Evolutionary conservation across 2,329 filamentous ascomycete species (phyloP).

Genomic region (Aspergillus melleus): DNA sequence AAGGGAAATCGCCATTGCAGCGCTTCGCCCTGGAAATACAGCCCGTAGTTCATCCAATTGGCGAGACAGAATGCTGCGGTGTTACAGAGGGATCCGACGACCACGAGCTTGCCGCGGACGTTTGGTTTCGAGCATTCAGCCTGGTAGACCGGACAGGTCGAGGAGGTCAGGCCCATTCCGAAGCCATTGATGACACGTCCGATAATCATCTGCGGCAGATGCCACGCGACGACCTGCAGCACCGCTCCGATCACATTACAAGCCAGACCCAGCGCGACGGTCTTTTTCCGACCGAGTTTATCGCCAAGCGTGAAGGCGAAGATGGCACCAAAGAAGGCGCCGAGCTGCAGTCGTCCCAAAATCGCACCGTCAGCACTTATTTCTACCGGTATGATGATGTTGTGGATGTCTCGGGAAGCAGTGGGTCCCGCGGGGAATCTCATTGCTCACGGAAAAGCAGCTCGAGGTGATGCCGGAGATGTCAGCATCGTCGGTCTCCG

Average conservation of each 20-base stretch:
- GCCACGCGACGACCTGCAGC: constrained; percentile 43
- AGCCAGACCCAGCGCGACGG: constrained; percentile 42
- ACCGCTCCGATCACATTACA: constrained; percentile 47
- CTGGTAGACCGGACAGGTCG: constrained; percentile 49
- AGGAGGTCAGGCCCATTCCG: constrained; percentile 51
- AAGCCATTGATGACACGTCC: constrained; percentile 48
- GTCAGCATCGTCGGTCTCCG: constrained; percentile 18
- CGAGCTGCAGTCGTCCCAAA: constrained; percentile 11
- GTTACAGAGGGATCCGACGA: constrained; percentile 8
- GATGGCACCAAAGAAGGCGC: constrained; percentile 46
- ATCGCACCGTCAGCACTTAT: constrained; percentile 10
- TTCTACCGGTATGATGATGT: background rate
- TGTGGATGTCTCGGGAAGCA: background rate
- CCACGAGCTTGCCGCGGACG: constrained; percentile 39
- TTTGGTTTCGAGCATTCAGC: constrained; percentile 45
- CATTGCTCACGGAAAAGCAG: constrained; percentile 25
- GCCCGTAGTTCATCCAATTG: constrained; percentile 13
- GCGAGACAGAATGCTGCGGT: constrained; percentile 18
- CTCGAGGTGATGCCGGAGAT: constrained; percentile 35
- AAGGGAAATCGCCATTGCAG: constrained; percentile 43
- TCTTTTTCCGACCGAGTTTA: constrained; percentile 43
- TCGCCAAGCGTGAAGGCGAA: constrained; percentile 44
- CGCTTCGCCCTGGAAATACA: constrained; percentile 5
- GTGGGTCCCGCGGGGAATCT: background rate
- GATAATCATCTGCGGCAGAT: constrained; percentile 47